A percentile compares a stretch with the other conserved stretches of the same genome.
These are phyloP conservation scores for Phytophthora kernoviae DNA, from an alignment of 352 stramenopile species.

Conservation along the genomic window DNA sequence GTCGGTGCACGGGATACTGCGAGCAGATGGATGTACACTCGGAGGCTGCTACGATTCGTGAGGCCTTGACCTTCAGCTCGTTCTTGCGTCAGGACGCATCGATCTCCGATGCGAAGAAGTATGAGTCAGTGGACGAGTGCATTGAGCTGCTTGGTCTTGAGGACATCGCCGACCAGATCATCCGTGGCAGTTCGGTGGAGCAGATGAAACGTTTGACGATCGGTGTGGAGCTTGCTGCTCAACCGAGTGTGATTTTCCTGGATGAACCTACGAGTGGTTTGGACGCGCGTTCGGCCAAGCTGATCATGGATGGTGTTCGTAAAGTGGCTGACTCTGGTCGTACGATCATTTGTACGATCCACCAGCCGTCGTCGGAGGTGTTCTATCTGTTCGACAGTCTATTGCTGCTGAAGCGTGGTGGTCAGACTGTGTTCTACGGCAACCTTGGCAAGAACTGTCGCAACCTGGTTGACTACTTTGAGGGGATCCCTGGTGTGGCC, in stretches of 20 bases:
- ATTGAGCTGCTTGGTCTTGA: slow-evolving; percentile 3
- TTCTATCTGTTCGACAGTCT: slow-evolving; percentile 80
- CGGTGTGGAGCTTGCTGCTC: slow-evolving; percentile 2
- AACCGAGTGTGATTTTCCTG: slow-evolving; percentile 6
- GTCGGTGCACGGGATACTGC: slow-evolving; percentile 18
- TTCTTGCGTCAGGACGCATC: slow-evolving; percentile 4
- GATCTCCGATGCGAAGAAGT: neutral
- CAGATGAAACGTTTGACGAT: slow-evolving; percentile 4
- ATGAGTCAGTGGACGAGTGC: slow-evolving; percentile 3
- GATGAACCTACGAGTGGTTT: slow-evolving; percentile 3
- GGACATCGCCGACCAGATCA: slow-evolving; percentile 7
- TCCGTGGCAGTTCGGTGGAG: slow-evolving; percentile 8
- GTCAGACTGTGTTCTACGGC: slow-evolving; percentile 36
- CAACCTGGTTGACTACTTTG: slow-evolving; percentile 41
- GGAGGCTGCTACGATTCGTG: slow-evolving; percentile 7
- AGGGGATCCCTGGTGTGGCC: slow-evolving; percentile 10
- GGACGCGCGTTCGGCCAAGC: neutral
- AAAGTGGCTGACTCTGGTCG: slow-evolving; percentile 4
- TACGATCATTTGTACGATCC: slow-evolving; percentile 81
- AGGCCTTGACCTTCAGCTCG: slow-evolving; percentile 1
- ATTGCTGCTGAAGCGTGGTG: slow-evolving; percentile 56
- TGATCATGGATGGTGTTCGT: slow-evolving; percentile 11
- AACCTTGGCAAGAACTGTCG: slow-evolving; percentile 28
- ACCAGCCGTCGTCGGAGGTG: slow-evolving; percentile 80
- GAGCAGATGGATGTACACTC: slow-evolving; percentile 38